Conservation (phyloP, 2,329 filamentous ascomycete genomes). For the Cladophialophora immunda region DNA sequence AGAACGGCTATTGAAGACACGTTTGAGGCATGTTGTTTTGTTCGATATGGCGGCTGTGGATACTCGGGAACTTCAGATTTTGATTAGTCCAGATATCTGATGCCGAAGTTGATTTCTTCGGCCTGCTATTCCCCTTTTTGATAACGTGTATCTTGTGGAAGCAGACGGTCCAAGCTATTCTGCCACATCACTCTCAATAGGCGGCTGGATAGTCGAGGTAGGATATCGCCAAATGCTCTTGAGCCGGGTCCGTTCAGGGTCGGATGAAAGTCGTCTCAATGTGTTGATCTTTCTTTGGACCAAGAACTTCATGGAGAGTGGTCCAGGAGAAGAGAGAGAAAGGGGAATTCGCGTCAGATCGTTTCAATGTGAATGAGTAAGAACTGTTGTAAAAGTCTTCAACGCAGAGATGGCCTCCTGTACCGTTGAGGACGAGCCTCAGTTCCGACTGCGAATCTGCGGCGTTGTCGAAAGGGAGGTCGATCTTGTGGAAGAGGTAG, state of each 20-base stretch:
- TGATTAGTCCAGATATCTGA: not conserved
- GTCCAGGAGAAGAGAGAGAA: constrained; percentile 46
- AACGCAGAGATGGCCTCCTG: constrained; percentile 55
- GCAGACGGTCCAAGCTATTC: not conserved
- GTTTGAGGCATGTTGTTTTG: not conserved
- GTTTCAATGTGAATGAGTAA: constrained; percentile 52
- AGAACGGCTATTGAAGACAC: not conserved
- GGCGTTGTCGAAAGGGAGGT: constrained; percentile 27
- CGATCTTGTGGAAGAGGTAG: constrained; percentile 56
- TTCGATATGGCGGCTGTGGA: constrained; percentile 1
- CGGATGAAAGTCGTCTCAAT: constrained; percentile 52
- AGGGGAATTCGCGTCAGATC: constrained; percentile 41
- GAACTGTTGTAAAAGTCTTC: constrained; percentile 57
- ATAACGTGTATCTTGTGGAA: not conserved
- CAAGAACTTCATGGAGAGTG: constrained; percentile 55
- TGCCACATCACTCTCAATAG: not conserved
- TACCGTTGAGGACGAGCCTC: constrained; percentile 46
- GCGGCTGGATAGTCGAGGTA: not conserved
- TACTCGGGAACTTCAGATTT: not conserved
- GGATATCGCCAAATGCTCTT: not conserved
- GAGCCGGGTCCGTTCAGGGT: constrained; percentile 17
- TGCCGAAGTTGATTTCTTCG: not conserved
- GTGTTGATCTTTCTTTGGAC: constrained; percentile 56
- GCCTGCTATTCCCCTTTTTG: not conserved
- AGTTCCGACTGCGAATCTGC: constrained; percentile 32